Conservation (phyloP, 345 rosid genomes). For the sweet orange (Citrus sinensis) region DNA sequence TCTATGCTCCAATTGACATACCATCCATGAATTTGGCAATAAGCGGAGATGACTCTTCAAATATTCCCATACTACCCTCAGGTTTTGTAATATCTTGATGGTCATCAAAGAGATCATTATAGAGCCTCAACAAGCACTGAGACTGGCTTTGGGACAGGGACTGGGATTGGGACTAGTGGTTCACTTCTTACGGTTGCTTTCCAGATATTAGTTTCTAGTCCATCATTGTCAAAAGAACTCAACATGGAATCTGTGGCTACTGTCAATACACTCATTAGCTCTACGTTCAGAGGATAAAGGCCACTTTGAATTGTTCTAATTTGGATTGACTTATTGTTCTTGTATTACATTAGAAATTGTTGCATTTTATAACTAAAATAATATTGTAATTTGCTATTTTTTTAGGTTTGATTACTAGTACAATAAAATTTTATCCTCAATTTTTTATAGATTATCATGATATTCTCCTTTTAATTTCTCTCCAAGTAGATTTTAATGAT, state of each 20-base stretch:
- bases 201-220: conserved; percentile 49
- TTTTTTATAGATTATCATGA: no score
- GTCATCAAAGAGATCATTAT: conserved; percentile 10
- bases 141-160: background rate
- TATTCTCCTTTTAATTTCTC: no score
- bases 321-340: conserved; percentile 12
- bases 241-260: conserved; percentile 43
- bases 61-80: conserved; percentile 61
- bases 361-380: background rate
- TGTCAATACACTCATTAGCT: conserved; percentile 49
- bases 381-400: background rate
- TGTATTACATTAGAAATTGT: background rate
- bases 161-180: conserved; percentile 16
- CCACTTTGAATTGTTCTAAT: conserved; percentile 32
- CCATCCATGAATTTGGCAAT: conserved; percentile 28
- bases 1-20: conserved; percentile 57
- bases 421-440: no score
- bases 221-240: conserved; percentile 15
- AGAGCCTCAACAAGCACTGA: conserved; percentile 11
- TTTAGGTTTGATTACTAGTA: background rate
- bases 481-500: no score
- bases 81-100: conserved; percentile 64
- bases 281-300: conserved; percentile 47
- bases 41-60: conserved; percentile 29
- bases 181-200: conserved; percentile 57